Evolutionary conservation across 257 asterid species (phyloP), one percentile per base, ranked within the genome.

Genomic region (Solanum appendiculatum): DNA sequence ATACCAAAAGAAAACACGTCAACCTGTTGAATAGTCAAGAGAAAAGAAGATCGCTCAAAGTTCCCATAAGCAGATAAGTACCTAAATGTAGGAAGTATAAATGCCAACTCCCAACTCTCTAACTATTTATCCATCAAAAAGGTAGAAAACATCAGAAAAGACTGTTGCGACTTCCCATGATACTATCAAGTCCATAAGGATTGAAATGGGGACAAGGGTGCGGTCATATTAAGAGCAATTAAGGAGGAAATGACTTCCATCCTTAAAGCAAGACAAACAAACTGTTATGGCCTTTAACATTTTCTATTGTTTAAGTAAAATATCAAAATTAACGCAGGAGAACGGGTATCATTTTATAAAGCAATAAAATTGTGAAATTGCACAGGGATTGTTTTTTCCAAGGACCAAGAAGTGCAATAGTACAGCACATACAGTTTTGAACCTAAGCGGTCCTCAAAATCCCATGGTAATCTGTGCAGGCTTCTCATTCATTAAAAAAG

Each of bases 1-100:
- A 96, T 94, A 60, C 99, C 99, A 88, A 96, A 96, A 87, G 99
- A 96, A 89, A 96, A 96, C 74, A 94, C 99, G 87, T 96, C 99
- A 72, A 96, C 99, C 99, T 96, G 95, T 83, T 73, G 82, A 40
- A 69, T 44, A 73, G 86, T 75, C 63, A 88, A 54, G 88, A 82
- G 75, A 68, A 63, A 82, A 33, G 42, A 83, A 31, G 63, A 64
- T 74, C 12, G 11, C 25, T 66, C 83, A 82, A 58, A 51, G 54
- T 37, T 82, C 31, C 23, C 42, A 39, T 82, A 68, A 31, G 51
- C 40, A 69, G 70, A 44, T 9, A 70, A 33, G 39, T 23, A 87
- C 40, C 33, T 25, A 42, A 42, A 77, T 77, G 60, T 42, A 77
- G 37, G 63, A 48, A 58, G 74, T 84, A 84, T 33, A 60, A 8